Conservation (phyloP, 2,329 filamentous ascomycete species). For the Capronia americana region DNA sequence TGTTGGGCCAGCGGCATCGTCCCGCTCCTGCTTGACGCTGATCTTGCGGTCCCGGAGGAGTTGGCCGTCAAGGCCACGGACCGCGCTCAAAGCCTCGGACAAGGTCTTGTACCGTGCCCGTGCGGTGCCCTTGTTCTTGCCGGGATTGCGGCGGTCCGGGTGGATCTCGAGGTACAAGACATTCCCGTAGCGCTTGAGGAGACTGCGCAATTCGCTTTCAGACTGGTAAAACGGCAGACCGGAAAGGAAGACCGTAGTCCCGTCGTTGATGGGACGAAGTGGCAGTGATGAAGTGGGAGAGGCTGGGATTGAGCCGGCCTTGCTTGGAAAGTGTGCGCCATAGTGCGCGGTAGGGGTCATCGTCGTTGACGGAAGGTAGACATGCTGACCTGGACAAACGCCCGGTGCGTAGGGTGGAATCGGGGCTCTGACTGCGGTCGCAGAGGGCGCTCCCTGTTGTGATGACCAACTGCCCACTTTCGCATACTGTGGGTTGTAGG, state of each 20-base stretch:
- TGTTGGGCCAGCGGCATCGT: neutral
- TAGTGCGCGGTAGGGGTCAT: neutral
- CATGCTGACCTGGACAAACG: neutral
- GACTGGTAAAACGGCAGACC: conserved; percentile 32
- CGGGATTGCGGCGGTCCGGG: conserved; percentile 27
- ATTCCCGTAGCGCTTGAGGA: conserved; percentile 30
- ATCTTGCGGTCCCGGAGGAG: conserved; percentile 24
- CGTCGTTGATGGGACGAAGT: conserved; percentile 27
- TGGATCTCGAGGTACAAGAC: conserved; percentile 36
- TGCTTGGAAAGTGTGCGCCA: neutral
- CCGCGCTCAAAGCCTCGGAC: conserved; percentile 30
- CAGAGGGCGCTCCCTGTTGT: neutral
- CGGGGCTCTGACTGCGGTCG: neutral
- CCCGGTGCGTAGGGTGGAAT: neutral
- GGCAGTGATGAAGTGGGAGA: neutral
- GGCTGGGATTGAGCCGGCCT: neutral
- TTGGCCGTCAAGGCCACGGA: conserved; percentile 29
- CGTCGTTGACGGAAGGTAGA: neutral
- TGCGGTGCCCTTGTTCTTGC: conserved; percentile 36
- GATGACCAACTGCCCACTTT: neutral
- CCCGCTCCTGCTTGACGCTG: conserved; percentile 27
- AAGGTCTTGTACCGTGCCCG: conserved; percentile 29
- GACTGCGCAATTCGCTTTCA: conserved; percentile 28
- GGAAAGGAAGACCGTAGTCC: conserved; percentile 33
- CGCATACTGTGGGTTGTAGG: conserved; percentile 17